Evolutionary conservation across 805 yeast genomes (phyloP), one percentile per base, ranked within the genome.

Genomic region (Candida koratica): DNA sequence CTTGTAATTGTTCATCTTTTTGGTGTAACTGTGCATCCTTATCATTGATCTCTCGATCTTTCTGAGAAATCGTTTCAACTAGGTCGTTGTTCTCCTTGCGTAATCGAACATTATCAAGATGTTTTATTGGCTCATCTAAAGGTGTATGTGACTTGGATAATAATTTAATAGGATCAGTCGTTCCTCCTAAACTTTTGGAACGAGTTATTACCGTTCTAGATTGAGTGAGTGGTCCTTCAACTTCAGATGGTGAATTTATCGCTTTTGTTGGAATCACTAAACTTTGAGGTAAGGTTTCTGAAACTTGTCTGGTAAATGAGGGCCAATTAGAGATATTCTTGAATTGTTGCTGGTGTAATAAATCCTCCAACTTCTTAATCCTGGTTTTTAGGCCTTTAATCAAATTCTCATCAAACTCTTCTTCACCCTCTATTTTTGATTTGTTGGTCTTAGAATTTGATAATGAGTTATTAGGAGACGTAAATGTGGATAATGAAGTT

Each of bases 261-360:
- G 25, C 19, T 24, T 7, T 17, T 16, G 8, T 3, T 12, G 29
- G 34, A 14, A 25, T 17, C 28, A 25, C 17, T 25, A 25, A 25
- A 25, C 6, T 10, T 25, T 25, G 17, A 14, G 13, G 28, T 10
- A 20, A 7, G 10, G 7, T 20, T 20, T 10, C 23, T 8, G 23
- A 20, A 20, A 20, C 20, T 13, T 28, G 19, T 11, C 34, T 25
- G 34, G 56, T 44, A 6, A 56, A 55, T 6, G 62, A 65, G 4
- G 69, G 75, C 71, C 59, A 69, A 48, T 41, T 71, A 20, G 67
- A 68, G 25, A 77, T 63, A 34, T 77, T 73, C 30, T 71, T 71
- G 49, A 71, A 77, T 44, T 76, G 85, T 36, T 78, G 82, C 43
- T 84, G 86, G 52, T 87, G 93, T 11, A 88, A 60, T 25, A 87